These are phyloP conservation scores for Beta lomatogona DNA, from an alignment of 179 eudicot species.

Conservation along the genomic window DNA sequence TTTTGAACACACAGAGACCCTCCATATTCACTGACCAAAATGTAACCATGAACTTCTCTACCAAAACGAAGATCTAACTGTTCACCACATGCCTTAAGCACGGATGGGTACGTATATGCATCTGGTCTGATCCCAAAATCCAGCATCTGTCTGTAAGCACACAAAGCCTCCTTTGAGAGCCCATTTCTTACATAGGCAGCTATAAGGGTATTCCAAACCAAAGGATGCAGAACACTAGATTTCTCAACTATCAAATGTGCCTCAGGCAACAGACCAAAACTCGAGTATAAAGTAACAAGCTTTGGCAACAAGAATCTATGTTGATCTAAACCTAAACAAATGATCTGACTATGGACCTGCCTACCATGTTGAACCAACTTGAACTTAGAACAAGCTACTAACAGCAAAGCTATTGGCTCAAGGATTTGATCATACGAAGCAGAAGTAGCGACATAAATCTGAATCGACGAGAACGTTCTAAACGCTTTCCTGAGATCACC, in stretches of 20 bases:
- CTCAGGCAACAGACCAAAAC: slow-evolving; percentile 49
- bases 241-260: slow-evolving; percentile 53
- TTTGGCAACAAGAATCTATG: slow-evolving; percentile 56
- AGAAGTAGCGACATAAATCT: slow-evolving; percentile 35
- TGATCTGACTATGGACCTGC: slow-evolving; percentile 64
- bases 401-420: slow-evolving; percentile 56
- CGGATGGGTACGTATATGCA: slow-evolving; percentile 76
- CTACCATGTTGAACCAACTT: slow-evolving; percentile 56
- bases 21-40: slow-evolving; percentile 38
- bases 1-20: slow-evolving; percentile 67
- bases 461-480: slow-evolving; percentile 49
- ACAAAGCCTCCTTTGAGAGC: slow-evolving; percentile 48
- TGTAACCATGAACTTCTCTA: slow-evolving; percentile 55
- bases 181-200: slow-evolving; percentile 62
- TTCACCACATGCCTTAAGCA: slow-evolving; percentile 87
- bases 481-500: slow-evolving; percentile 68
- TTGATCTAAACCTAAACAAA: slow-evolving; percentile 54
- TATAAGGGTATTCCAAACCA: slow-evolving; percentile 83
- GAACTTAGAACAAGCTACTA: slow-evolving; percentile 51
- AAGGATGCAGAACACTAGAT: slow-evolving; percentile 50
- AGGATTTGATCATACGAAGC: slow-evolving; percentile 37
- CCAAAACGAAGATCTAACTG: slow-evolving; percentile 62
- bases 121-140: slow-evolving; percentile 61
- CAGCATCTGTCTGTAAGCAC: slow-evolving; percentile 58
- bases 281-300: slow-evolving; percentile 60